Percentiles rank a stretch among this genome's conserved stretches.
Conservation (phyloP, 192 early-diverging fungal genomes). For the Dispira parvispora region DNA sequence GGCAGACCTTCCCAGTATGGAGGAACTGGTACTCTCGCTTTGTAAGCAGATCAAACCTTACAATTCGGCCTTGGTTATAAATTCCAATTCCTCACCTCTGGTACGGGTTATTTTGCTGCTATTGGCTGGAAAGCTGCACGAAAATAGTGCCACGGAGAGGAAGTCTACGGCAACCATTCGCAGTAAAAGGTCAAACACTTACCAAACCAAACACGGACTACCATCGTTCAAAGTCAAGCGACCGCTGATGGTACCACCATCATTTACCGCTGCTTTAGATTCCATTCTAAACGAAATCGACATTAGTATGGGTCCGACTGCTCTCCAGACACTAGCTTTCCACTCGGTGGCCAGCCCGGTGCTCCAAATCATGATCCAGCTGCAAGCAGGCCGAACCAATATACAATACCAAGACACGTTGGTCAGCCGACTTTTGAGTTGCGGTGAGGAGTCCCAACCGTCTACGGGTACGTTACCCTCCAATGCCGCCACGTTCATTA, state of each 20-base stretch:
- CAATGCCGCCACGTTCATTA: constrained; percentile 33
- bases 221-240: constrained; percentile 6
- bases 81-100: constrained; percentile 60
- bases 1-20: constrained; percentile 48
- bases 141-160: too few relatives aligned
- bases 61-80: constrained; percentile 39
- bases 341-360: constrained; percentile 65
- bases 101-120: constrained; percentile 53
- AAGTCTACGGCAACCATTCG: constrained; percentile 36
- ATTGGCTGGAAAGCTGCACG: constrained; percentile 29
- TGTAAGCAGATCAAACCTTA: constrained; percentile 33
- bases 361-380: constrained; percentile 38
- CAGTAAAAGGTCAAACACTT: constrained; percentile 57
- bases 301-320: constrained; percentile 28
- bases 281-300: constrained; percentile 32
- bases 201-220: constrained; percentile 22
- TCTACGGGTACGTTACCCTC: constrained; percentile 16
- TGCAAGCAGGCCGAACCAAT: constrained; percentile 12
- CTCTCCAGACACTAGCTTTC: constrained; percentile 33
- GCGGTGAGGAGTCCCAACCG: constrained; percentile 19
- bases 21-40: constrained; percentile 39
- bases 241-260: constrained; percentile 32
- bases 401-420: constrained; percentile 22
- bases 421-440: constrained; percentile 32
- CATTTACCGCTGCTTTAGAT: constrained; percentile 40